Base-by-base conservation (phyloP, 2,329 filamentous ascomycete species). In the Fusarium verrucosum region DNA sequence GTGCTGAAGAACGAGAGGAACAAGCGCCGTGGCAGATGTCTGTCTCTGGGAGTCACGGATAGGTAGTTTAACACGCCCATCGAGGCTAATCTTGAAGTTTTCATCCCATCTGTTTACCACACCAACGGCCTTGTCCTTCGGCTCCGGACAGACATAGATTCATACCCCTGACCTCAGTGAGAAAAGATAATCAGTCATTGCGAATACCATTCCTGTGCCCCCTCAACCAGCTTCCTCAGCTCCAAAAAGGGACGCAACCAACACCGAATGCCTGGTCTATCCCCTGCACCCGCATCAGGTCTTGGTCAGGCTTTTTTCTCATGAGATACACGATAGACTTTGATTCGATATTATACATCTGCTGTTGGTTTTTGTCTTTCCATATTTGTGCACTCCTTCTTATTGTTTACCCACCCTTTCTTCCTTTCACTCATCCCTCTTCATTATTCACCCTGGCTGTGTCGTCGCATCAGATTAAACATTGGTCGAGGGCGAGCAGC, bases 211-310 rank as follows among this genome's bases (percentile, higher is more conserved):
- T 62, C 54, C 45, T 50, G 32, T n/a, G 26, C 43, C 36, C 37
- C 33, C 22, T 67, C 55, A 35, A 25, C 50, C 46, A 59, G 44
- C 50, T 58, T 44, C 43, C 40, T 50, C 47, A 59, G 28, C 56
- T 41, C 50, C 62, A 50, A 58, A 53, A 50, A 28, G 28, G 22
- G 46, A 60, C 37, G 9, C 58, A 53, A 41, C 47, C 57, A 52
- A 26, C 45, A 44, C 41, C 55, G 65, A 55, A 65, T 52, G 42
- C 40, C 20, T 43, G 52, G 35, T 41, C 33, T 42, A 41, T 57
- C 30, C 63, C 67, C 58, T 66, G 64, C 55, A 63, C 64, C 66
- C 58, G 65, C 69, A 70, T 65, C 49, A 46, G 52, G 37, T 56
- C 40, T 52, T 59, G 61, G 47, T 62, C 65, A 69, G 61, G 69